Base-by-base conservation (phyloP, 2,329 filamentous ascomycete genomes). In the Fusarium proliferatum region DNA sequence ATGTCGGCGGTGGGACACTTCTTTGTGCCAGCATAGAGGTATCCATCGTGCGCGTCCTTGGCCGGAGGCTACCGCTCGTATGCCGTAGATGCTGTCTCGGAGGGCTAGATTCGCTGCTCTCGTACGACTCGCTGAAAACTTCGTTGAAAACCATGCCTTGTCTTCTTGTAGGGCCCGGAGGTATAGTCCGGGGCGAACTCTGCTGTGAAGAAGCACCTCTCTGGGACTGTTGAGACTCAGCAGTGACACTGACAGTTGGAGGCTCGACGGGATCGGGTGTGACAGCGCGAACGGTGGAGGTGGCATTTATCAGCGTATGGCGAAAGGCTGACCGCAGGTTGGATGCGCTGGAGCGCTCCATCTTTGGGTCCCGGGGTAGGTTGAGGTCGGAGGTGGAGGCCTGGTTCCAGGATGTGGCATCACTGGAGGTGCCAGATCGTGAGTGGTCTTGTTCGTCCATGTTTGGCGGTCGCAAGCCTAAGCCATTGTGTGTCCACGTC, bases 71-170 rank as follows among this genome's bases (percentile, higher is more conserved):
- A 41, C 81, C 74, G 64, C 80, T 81, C 42, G 80, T 71, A 60
- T 81, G 77, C 49, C 80, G 77, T 72, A 78, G 74, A 58, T 81
- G 67, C 45, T 69, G 79, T 21, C 81, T 82, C 42, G 82, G 79
- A 38, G 82, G 70, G 63, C 82, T 85, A n/a, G 85, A 82, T 39
- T 79, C 77, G 42, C 81, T 76, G 75, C 83, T 85, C 60, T 89
- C 87, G 69, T 87, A 84, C 16, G 88, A 85, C 57, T 86, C 86
- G 61, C 84, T 82, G 72, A 87, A 86, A 34, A 85, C 80, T 63
- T 91, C 89, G 71, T 89, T 85, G 77, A 92, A 92, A 48, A 91
- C 87, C 51, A 91, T 84, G 66, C 89, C 90, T 76, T 90, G 88
- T 42, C 89, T 85, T 64, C 89, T 81, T 36, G 81, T 82, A 61